Conservation (phyloP, 257 asterid species). For the Buddleja alternifolia region DNA sequence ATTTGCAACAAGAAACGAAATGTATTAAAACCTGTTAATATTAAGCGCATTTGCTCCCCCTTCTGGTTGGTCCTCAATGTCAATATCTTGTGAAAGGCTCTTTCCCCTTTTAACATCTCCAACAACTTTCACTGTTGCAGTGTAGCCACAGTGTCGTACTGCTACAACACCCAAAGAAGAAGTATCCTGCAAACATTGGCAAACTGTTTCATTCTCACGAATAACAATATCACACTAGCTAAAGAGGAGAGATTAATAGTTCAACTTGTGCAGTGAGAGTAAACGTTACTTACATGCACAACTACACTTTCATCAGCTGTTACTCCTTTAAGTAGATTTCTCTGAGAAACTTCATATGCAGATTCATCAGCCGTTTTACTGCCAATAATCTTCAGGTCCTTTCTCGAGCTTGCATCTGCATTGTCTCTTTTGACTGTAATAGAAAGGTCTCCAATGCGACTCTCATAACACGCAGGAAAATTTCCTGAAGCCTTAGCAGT, state of each 20-base stretch:
- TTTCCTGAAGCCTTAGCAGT: constrained; percentile 38
- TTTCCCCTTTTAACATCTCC: constrained; percentile 63
- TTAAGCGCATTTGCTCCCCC: constrained; percentile 98
- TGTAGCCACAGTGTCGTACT: constrained; percentile 84
- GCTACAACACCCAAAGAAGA: constrained; percentile 73
- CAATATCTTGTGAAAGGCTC: constrained; percentile 53
- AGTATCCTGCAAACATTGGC: constrained; percentile 68
- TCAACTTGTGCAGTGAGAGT: constrained; percentile 15
- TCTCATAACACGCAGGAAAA: constrained; percentile 58
- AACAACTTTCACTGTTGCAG: constrained; percentile 75
- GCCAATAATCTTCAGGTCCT: constrained; percentile 54
- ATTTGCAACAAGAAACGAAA: constrained; percentile 29
- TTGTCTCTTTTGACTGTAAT: constrained; percentile 72
- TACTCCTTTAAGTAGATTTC: constrained; percentile 87
- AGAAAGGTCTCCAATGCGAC: constrained; percentile 69
- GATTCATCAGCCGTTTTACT: constrained; percentile 45
- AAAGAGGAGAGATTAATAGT: constrained; percentile 18
- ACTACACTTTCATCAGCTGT: constrained; percentile 95
- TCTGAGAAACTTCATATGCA: constrained; percentile 59
- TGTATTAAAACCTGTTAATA: constrained; percentile 69
- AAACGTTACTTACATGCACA: constrained; percentile 70
- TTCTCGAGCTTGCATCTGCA: constrained; percentile 61
- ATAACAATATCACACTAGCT: constrained; percentile 14
- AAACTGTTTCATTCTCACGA: constrained; percentile 34
- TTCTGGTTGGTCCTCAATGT: constrained; percentile 76